A percentile compares a stretch with the other conserved stretches of the same genome.
Conservation (phyloP, 139 green algal species). For the Chlorella vulgaris region DNA sequence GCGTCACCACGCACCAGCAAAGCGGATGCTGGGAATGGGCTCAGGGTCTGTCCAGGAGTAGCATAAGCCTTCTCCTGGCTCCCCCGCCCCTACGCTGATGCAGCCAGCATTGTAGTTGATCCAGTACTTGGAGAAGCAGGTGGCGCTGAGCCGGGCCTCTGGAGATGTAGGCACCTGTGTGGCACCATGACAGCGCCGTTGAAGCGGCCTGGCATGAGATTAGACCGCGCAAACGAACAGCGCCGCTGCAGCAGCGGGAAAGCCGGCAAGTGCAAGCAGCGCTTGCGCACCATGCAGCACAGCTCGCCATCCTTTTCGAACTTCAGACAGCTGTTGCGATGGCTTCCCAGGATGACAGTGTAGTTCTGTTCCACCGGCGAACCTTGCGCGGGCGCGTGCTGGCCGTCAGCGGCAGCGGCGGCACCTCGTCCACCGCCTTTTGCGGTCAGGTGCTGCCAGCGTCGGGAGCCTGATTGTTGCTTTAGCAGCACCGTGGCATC, state of each 20-base stretch:
- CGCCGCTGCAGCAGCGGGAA: not conserved
- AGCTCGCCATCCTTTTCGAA: conserved; percentile 78
- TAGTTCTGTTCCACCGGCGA: conserved; percentile 69
- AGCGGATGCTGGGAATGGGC: conserved; percentile 33
- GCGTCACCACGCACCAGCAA: conserved; percentile 26
- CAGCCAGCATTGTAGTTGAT: conserved; percentile 59
- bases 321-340: conserved; percentile 85
- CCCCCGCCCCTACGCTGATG: conserved; percentile 64
- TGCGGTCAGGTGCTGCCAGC: conserved; percentile 67
- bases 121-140: conserved; percentile 64
- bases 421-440: not conserved
- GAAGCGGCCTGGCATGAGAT: not conserved
- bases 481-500: conserved; percentile 86
- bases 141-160: conserved; percentile 22
- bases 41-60: conserved; percentile 65
- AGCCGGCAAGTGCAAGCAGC: not conserved
- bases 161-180: conserved; percentile 44
- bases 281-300: conserved; percentile 37
- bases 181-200: not conserved
- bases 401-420: too few relatives aligned
- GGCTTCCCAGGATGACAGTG: conserved; percentile 86
- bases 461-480: conserved; percentile 60
- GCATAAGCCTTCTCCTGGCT: conserved; percentile 33
- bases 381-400: not conserved
- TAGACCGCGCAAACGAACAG: not conserved